Percentiles rank a stretch among this genome's conserved stretches.
Evolutionary conservation across 306 rosid species (phyloP).

Genomic region (Cicer pinnatifidum): DNA sequence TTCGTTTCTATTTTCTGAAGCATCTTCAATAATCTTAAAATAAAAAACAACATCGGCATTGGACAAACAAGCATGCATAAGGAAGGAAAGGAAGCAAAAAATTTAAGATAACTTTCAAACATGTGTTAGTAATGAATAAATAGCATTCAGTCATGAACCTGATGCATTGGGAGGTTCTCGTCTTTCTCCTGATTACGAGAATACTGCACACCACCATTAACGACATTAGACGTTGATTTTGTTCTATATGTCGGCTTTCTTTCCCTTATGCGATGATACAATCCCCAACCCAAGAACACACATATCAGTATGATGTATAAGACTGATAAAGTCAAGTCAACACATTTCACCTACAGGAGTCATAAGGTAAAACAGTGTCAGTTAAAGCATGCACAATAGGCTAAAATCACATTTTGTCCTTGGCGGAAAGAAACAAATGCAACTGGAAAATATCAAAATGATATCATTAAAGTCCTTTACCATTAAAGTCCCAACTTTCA

Average conservation of each 20-base stretch:
- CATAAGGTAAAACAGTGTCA: slow-evolving; percentile 48
- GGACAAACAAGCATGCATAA: slow-evolving; percentile 32
- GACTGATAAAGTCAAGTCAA: slow-evolving; percentile 70
- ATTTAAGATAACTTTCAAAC: slow-evolving; percentile 35
- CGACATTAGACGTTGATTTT: slow-evolving; percentile 59
- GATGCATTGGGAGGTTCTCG: slow-evolving; percentile 80
- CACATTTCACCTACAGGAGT: slow-evolving; percentile 77
- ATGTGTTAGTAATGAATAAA: slow-evolving; percentile 32
- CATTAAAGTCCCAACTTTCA: slow-evolving; percentile 78
- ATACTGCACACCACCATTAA: slow-evolving; percentile 55
- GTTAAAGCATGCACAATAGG: slow-evolving; percentile 32
- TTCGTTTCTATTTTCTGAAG: slow-evolving; percentile 54
- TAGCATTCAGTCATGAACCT: slow-evolving; percentile 57
- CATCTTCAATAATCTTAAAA: slow-evolving; percentile 75
- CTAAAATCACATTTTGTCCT: slow-evolving; percentile 32
- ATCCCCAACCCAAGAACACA: slow-evolving; percentile 83
- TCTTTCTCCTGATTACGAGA: slow-evolving; percentile 70
- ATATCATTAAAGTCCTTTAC: slow-evolving; percentile 53
- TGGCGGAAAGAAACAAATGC: slow-evolving; percentile 40
- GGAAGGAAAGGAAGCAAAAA: slow-evolving; percentile 32
- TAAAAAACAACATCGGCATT: slow-evolving; percentile 37
- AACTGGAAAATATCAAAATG: slow-evolving; percentile 37
- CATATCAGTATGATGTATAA: slow-evolving; percentile 67
- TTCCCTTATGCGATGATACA: slow-evolving; percentile 62
- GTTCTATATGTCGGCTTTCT: slow-evolving; percentile 57